phyloP scores from a whole-genome alignment of 2,329 filamentous ascomycete genomes.

The Sporothrix dimorphospora region DNA sequence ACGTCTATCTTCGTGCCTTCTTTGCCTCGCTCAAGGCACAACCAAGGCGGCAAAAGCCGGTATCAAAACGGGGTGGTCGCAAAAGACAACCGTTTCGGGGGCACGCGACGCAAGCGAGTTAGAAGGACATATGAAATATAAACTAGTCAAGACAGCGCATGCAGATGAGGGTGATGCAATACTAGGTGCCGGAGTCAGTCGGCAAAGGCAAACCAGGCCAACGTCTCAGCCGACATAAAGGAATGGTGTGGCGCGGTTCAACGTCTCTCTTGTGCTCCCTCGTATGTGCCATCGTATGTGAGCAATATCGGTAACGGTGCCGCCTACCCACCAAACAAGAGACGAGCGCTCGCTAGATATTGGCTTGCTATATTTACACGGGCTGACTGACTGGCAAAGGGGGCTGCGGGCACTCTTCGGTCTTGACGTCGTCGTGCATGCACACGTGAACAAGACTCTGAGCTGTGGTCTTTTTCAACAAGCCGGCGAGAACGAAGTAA shows the following conservation, averaged over 20 bases:
- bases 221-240: background rate
- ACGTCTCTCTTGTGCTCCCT: slow-evolving; percentile 3
- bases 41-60: background rate
- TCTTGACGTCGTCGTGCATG: slow-evolving; percentile 29
- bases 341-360: background rate
- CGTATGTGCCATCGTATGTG: background rate
- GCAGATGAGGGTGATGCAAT: slow-evolving; percentile 6
- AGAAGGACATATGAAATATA: background rate
- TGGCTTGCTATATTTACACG: slow-evolving; percentile 18
- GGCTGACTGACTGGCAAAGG: background rate
- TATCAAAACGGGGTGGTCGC: background rate
- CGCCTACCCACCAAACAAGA: background rate
- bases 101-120: background rate
- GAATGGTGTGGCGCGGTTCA: background rate
- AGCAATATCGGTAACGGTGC: slow-evolving; percentile 12
- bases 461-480: background rate
- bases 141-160: background rate
- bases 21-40: background rate
- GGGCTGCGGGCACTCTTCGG: background rate
- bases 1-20: background rate
- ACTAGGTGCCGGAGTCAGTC: background rate
- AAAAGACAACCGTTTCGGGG: background rate
- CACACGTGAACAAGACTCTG: slow-evolving; percentile 15
- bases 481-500: background rate
- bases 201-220: background rate